phyloP scores from a whole-genome alignment of 495 filamentous ascomycete species.

The Cercophora newfieldiana region DNA sequence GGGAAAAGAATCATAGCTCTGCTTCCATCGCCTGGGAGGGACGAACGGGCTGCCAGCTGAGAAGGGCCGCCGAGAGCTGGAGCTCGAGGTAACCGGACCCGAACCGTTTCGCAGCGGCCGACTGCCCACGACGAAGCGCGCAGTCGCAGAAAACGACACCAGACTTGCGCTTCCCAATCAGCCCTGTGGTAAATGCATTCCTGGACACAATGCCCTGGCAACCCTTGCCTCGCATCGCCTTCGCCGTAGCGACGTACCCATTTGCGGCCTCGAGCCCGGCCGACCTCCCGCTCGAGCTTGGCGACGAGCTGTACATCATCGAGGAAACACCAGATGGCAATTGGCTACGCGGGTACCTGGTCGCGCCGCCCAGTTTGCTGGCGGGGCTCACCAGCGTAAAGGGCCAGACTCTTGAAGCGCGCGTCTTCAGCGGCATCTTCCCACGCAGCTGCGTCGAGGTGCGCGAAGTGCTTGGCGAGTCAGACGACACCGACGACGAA shows the following conservation, averaged over 20 bases:
- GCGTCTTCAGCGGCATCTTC: slow-evolving; percentile 97
- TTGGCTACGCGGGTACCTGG: slow-evolving; percentile 94
- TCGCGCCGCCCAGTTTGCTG: slow-evolving; percentile 89
- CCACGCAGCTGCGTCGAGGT: slow-evolving; percentile 86
- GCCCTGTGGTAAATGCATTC: slow-evolving; percentile 31
- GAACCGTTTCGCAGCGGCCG: neutral
- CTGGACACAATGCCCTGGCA: slow-evolving; percentile 81
- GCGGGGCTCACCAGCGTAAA: slow-evolving; percentile 89
- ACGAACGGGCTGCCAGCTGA: neutral
- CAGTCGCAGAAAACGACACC: neutral
- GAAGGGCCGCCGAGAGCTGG: neutral
- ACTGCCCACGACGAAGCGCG: neutral
- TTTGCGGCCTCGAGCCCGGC: slow-evolving; percentile 83
- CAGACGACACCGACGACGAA: slow-evolving; percentile 48
- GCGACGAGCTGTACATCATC: slow-evolving; percentile 98
- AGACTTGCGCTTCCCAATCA: neutral
- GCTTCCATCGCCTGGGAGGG: neutral
- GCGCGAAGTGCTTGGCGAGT: slow-evolving; percentile 69
- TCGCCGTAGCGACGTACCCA: slow-evolving; percentile 91
- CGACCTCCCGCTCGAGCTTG: slow-evolving; percentile 94
- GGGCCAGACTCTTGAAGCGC: slow-evolving; percentile 89
- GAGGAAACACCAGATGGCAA: slow-evolving; percentile 83
- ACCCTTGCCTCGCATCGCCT: slow-evolving; percentile 94
- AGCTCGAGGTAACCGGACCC: neutral
- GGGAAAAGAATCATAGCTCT: neutral